Conservation (phyloP, 1,139 yeast species). For the Taphrina flavorubra region DNA sequence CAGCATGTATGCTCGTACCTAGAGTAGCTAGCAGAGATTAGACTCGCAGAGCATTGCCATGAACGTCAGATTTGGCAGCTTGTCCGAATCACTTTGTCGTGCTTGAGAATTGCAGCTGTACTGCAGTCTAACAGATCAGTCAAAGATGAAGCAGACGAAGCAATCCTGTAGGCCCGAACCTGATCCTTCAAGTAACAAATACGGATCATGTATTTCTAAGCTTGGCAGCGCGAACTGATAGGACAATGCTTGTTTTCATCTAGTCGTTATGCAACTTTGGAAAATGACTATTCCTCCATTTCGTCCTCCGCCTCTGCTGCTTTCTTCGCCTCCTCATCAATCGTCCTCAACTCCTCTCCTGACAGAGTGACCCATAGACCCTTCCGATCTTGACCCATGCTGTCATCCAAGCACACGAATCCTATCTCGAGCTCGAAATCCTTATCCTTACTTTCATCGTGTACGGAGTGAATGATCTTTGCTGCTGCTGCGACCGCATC, state of each 20-base stretch:
- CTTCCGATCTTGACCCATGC: constrained; percentile 27
- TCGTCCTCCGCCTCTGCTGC: constrained; percentile 84
- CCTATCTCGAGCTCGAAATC: constrained; percentile 94
- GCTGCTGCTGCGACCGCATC: constrained; percentile 96
- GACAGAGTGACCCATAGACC: constrained; percentile 63
- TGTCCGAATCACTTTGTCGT: too few species aligned
- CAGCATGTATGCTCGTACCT: too few species aligned
- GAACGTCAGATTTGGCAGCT: too few species aligned
- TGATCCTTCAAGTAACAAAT: too few species aligned
- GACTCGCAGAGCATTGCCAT: too few species aligned
- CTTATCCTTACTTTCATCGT: constrained; percentile 96
- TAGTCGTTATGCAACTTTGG: background rate
- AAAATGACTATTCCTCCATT: constrained; percentile 53
- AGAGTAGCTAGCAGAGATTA: too few species aligned
- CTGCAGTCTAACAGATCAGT: too few species aligned
- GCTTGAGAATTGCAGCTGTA: too few species aligned
- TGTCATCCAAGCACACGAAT: constrained; percentile 69
- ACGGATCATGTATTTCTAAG: too few species aligned
- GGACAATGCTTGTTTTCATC: background rate
- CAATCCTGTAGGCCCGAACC: too few species aligned
- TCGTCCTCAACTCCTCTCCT: constrained; percentile 74
- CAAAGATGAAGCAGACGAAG: too few species aligned
- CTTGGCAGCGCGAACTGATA: too few species aligned
- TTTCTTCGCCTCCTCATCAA: constrained; percentile 79
- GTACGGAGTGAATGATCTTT: constrained; percentile 87